These are phyloP conservation scores for Aspergillus sp. DNA, from an alignment of 2,329 filamentous ascomycete species.

Conservation along the genomic window DNA sequence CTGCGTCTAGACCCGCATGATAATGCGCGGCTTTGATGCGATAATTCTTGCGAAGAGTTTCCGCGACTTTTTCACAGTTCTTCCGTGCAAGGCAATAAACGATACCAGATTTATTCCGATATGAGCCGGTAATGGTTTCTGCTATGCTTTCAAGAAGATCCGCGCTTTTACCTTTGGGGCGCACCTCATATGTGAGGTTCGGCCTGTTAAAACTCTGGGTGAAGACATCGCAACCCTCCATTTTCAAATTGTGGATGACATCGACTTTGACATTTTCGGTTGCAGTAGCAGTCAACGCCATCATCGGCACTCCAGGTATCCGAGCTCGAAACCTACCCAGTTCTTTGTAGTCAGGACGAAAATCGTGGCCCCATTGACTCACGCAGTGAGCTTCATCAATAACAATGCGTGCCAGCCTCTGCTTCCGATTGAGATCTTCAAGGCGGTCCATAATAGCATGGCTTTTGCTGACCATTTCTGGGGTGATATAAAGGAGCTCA, in stretches of 20 bases:
- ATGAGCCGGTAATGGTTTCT: constrained; percentile 65
- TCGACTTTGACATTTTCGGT: constrained; percentile 91
- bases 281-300: constrained; percentile 93
- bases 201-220: constrained; percentile 96
- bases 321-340: constrained; percentile 71
- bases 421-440: constrained; percentile 64
- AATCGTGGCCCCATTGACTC: constrained; percentile 98
- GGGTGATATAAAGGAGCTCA: constrained; percentile 90
- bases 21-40: constrained; percentile 78
- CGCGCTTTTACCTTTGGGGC: constrained; percentile 64
- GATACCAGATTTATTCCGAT: constrained; percentile 76
- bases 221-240: constrained; percentile 74
- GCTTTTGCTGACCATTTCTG: constrained; percentile 93
- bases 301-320: constrained; percentile 80
- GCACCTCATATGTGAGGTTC: constrained; percentile 87
- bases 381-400: constrained; percentile 99
- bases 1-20: constrained; percentile 73
- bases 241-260: constrained; percentile 86
- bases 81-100: constrained; percentile 89
- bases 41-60: constrained; percentile 60
- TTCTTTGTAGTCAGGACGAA: constrained; percentile 90
- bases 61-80: constrained; percentile 76
- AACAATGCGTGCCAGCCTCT: constrained; percentile 82
- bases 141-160: constrained; percentile 55
- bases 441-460: constrained; percentile 65